phyloP scores from a whole-genome alignment of 768 basidiomycete species.

The Lyophyllum atratum region DNA sequence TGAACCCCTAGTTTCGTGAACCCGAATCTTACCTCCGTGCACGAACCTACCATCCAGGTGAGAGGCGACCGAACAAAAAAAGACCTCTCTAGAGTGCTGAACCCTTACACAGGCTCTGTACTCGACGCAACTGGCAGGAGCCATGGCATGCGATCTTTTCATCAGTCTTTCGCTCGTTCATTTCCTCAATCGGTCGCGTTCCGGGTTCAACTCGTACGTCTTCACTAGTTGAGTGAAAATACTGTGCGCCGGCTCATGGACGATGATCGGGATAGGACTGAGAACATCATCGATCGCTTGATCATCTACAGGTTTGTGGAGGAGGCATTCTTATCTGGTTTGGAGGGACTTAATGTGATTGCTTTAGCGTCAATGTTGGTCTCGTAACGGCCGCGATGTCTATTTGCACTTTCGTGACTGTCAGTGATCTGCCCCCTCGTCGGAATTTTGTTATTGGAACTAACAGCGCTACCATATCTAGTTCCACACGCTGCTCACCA shows the following conservation, averaged over 20 bases:
- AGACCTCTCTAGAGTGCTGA: not conserved
- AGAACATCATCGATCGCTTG: conserved; percentile 5
- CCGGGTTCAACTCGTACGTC: conserved; percentile 1
- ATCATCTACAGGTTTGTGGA: not conserved
- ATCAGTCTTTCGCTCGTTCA: not conserved
- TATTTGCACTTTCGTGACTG: not conserved
- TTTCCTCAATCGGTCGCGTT: conserved; percentile 5
- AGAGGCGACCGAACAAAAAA: not conserved
- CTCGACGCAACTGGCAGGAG: not conserved
- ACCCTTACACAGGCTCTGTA: not conserved
- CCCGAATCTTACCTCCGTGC: not conserved
- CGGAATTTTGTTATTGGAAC: not conserved
- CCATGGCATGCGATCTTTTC: not conserved
- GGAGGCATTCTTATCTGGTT: not conserved
- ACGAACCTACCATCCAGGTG: not conserved
- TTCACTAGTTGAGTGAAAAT: not conserved
- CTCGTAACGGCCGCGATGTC: not conserved
- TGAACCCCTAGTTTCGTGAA: not conserved
- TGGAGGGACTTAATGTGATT: not conserved
- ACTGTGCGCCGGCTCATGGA: not conserved
- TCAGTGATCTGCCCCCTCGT: not conserved
- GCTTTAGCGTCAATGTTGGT: conserved; percentile 1
- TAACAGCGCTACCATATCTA: not conserved
- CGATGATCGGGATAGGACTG: not conserved
- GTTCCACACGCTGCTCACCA: not conserved